These are phyloP conservation scores for Protomyces arabidopsidicola DNA, from an alignment of 1,139 yeast genomes.

Conservation along the genomic window DNA sequence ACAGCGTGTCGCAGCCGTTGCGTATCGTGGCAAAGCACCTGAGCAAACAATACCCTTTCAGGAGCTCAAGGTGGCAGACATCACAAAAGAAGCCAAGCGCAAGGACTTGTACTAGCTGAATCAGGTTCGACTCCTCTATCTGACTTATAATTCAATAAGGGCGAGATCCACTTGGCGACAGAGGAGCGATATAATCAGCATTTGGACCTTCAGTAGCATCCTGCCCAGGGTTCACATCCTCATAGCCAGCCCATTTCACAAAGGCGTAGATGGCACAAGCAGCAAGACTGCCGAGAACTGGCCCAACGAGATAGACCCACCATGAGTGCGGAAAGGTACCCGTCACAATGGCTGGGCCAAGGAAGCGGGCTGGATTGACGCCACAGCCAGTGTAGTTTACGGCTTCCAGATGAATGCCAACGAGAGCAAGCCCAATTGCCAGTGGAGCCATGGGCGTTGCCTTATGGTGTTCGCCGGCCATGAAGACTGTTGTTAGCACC, in stretches of 20 bases:
- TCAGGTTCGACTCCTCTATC: neutral
- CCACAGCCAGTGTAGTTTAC: conserved; percentile 38
- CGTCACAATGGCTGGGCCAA: conserved; percentile 77
- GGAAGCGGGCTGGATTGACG: conserved; percentile 82
- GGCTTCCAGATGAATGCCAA: conserved; percentile 62
- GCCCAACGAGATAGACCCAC: conserved; percentile 70
- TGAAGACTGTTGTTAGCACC: conserved; percentile 57
- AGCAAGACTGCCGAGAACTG: conserved; percentile 28
- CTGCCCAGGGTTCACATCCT: conserved; percentile 17
- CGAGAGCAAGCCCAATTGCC: conserved; percentile 57
- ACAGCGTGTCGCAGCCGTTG: neutral
- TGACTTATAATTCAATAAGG: neutral
- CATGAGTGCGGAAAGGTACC: conserved; percentile 70
- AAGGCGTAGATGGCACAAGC: conserved; percentile 19
- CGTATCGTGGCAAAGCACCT: neutral
- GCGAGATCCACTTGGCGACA: neutral
- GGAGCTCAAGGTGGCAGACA: neutral
- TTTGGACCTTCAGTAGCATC: conserved; percentile 13
- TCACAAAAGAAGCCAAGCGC: neutral
- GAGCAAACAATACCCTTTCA: neutral
- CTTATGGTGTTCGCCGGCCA: conserved; percentile 76
- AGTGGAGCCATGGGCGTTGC: conserved; percentile 22
- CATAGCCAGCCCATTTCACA: conserved; percentile 22
- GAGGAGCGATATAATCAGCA: conserved; percentile 18
- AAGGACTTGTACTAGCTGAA: neutral